These are phyloP conservation scores for Globisporangium polare DNA, from an alignment of 352 stramenopile species.

Conservation along the genomic window DNA sequence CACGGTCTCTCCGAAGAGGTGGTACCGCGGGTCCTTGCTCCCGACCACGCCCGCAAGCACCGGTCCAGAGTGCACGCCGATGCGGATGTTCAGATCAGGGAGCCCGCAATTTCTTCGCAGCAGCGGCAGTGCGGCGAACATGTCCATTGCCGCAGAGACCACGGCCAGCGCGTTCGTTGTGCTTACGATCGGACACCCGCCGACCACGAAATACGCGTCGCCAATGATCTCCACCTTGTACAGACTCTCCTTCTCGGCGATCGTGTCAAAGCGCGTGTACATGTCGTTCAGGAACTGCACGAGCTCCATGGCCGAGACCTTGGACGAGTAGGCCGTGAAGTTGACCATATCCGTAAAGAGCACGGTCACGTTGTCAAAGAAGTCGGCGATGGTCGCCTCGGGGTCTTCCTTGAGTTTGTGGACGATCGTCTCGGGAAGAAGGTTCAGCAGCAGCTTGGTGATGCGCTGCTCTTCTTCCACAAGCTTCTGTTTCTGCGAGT, in stretches of 20 bases:
- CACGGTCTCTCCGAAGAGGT: slow-evolving; percentile 84
- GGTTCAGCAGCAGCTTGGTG: slow-evolving; percentile 72
- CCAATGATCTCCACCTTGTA: slow-evolving; percentile 91
- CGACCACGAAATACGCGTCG: slow-evolving; percentile 84
- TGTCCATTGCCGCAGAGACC: slow-evolving; percentile 70
- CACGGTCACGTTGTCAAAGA: slow-evolving; percentile 84
- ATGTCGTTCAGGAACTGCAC: slow-evolving; percentile 89
- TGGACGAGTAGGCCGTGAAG: slow-evolving; percentile 80
- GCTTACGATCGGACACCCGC: slow-evolving; percentile 58
- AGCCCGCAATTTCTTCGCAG: slow-evolving; percentile 72
- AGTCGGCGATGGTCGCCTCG: slow-evolving; percentile 75
- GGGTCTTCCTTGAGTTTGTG: slow-evolving; percentile 81
- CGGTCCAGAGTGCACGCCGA: slow-evolving; percentile 79
- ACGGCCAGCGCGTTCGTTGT: slow-evolving; percentile 64
- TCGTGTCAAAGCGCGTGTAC: slow-evolving; percentile 86
- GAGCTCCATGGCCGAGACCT: slow-evolving; percentile 79
- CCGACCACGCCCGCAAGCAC: slow-evolving; percentile 85
- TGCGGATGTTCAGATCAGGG: slow-evolving; percentile 80
- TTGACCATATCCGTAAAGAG: slow-evolving; percentile 87
- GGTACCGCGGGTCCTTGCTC: slow-evolving; percentile 77
- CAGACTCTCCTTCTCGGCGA: slow-evolving; percentile 79
- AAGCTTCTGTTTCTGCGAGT: slow-evolving; percentile 83
- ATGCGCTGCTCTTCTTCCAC: slow-evolving; percentile 76
- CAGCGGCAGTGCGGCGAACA: slow-evolving; percentile 58
- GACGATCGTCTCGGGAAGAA: slow-evolving; percentile 83